Conservation (phyloP, 345 rosid genomes). For the Eucalyptus cladocalyx region DNA sequence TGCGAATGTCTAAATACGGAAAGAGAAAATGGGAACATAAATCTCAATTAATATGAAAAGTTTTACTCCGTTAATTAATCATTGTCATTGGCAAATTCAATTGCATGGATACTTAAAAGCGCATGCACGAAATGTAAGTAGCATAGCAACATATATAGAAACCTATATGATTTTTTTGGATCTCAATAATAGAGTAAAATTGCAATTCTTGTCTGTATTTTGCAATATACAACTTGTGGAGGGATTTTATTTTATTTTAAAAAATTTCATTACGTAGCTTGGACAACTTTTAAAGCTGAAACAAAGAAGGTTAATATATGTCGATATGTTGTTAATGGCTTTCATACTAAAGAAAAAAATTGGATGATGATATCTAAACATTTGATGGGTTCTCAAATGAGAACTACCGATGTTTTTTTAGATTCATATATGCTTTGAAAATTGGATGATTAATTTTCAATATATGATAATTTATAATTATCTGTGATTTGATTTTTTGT, state of each 20-base stretch:
- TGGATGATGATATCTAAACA: neutral
- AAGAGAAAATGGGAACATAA: neutral
- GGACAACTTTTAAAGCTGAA: neutral
- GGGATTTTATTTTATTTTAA: neutral
- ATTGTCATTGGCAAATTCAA: neutral
- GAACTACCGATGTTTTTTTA: neutral
- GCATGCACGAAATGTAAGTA: neutral
- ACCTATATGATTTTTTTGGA: neutral
- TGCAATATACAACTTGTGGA: neutral
- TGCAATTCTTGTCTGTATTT: neutral
- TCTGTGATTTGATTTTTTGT: too few species aligned
- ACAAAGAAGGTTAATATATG: neutral
- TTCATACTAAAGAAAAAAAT: neutral
- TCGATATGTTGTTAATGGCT: neutral
- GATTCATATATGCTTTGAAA: neutral
- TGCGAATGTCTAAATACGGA: neutral
- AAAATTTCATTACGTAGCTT: neutral
- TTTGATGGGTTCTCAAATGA: neutral
- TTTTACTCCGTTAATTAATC: neutral
- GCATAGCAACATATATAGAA: neutral
- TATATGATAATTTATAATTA: too few species aligned
- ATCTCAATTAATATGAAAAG: neutral
- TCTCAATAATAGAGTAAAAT: neutral
- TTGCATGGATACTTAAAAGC: neutral
- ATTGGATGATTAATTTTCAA: too few species aligned